phyloP scores from a whole-genome alignment of 495 filamentous ascomycete genomes.

The Neurospora intermedia region DNA sequence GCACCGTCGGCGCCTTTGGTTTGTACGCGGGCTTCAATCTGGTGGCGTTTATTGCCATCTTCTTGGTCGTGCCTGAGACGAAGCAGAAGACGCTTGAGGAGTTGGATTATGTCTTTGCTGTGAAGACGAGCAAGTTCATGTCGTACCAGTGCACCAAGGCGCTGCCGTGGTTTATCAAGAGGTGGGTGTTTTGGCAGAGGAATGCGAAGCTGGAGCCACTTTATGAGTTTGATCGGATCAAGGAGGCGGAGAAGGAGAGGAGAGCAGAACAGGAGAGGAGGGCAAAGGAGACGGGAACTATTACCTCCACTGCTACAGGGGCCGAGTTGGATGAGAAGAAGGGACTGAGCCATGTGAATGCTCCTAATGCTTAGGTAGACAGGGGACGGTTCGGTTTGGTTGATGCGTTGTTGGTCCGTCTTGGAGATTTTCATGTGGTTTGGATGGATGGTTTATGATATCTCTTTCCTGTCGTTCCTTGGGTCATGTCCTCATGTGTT shows the following conservation, averaged over 20 bases:
- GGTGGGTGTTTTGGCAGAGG: conserved; percentile 50
- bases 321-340: neutral
- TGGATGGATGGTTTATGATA: neutral
- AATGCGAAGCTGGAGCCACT: conserved; percentile 47
- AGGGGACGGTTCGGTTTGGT: neutral
- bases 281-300: neutral
- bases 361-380: neutral
- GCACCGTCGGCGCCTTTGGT: conserved; percentile 45
- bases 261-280: neutral
- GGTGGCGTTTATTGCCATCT: conserved; percentile 54
- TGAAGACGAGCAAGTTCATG: conserved; percentile 53
- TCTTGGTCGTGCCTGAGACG: conserved; percentile 56
- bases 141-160: conserved; percentile 51
- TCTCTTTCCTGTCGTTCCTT: neutral
- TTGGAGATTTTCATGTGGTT: neutral
- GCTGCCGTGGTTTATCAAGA: conserved; percentile 59
- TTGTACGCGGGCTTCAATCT: conserved; percentile 55
- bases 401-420: neutral
- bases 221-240: conserved; percentile 41
- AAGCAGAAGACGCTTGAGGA: conserved; percentile 66
- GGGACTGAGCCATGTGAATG: neutral
- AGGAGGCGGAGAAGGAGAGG: neutral
- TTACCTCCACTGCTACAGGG: neutral
- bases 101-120: conserved; percentile 74
- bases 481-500: neutral